Evolutionary conservation across 2,329 filamentous ascomycete genomes (phyloP), one percentile per base, ranked within the genome.

Genomic region (Trichoderma koningii): DNA sequence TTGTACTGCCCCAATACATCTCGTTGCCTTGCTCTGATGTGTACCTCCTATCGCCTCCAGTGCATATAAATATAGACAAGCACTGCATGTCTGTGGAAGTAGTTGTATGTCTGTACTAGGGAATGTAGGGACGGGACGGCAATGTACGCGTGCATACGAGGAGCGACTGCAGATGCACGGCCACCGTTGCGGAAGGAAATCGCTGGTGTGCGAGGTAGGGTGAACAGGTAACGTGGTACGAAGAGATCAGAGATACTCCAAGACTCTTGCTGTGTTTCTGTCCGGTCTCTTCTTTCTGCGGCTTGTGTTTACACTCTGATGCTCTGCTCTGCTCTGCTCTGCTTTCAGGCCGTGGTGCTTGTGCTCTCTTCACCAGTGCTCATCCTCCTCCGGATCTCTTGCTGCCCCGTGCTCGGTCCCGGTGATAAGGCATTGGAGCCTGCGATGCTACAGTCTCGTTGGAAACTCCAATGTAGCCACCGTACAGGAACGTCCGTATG

Each of bases 141-240:
- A 53, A 38, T 53, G 28, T 50, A 50, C 26, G 55, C 38, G 44
- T 41, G 56, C 56, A 47, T 30, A 51, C 48, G 48, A 51, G 48
- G 34, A 38, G 34, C 52, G 34, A 42, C 34, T 42, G 23, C 34
- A 55, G 34, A 42, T 51, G 56, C 56, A 52, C 57, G 47, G 15
- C 26, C 15, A 52, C 48, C 6, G 34, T 52, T 42, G 3, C 14
- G 57, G 57, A 52, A 19, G 47, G 42, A 12, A 14, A 14, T 38
- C 34, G 14, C 57, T 17, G 44, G 44, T 45, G 47, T 34, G 41
- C 17, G 48, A 17, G 48, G 28, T 21, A 45, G 57, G n/a, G 41
- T 23, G 21, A 23, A 23, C 21, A 34, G 50, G 30, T 17, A 1
- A 15, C 5, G 19, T 38, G 42, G 42, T 5, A 12, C 45, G 34